Evolutionary conservation across 345 rosid species (phyloP).

Genomic region (Aquilaria malaccensis): DNA sequence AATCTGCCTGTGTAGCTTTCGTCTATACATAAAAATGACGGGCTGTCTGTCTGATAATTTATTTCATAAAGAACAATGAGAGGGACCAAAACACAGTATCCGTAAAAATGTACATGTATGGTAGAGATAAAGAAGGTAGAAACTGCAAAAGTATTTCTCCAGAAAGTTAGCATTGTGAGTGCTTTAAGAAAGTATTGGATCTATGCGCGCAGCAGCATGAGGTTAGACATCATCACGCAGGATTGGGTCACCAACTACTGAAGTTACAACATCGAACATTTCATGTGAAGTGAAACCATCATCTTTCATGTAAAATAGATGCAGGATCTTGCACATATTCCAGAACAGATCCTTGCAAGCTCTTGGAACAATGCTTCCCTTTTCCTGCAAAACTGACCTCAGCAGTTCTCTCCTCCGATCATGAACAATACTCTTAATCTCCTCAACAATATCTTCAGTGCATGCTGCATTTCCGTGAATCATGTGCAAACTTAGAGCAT

Average conservation of each 20-base stretch:
- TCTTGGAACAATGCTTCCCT: constrained; percentile 47
- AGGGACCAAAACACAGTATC: too few relatives aligned
- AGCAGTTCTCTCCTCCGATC: constrained; percentile 38
- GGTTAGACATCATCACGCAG: not conserved
- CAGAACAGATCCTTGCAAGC: constrained; percentile 68
- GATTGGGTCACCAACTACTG: constrained; percentile 42
- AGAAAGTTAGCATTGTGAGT: too few relatives aligned
- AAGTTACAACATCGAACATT: constrained; percentile 37
- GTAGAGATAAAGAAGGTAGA: too few relatives aligned
- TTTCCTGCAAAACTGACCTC: constrained; percentile 47
- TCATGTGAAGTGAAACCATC: constrained; percentile 71
- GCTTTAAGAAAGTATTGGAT: too few relatives aligned
- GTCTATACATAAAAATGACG: too few relatives aligned
- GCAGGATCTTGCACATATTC: constrained; percentile 70
- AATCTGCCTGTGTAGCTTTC: too few relatives aligned
- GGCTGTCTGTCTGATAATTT: too few relatives aligned
- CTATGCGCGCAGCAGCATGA: too few relatives aligned
- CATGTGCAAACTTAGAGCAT: constrained; percentile 54
- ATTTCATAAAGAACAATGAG: too few relatives aligned
- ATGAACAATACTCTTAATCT: constrained; percentile 24
- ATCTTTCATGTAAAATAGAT: constrained; percentile 59
- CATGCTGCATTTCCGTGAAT: constrained; percentile 19
- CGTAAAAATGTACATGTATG: too few relatives aligned
- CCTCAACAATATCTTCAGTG: constrained; percentile 30
- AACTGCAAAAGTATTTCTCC: too few relatives aligned